A percentile compares a stretch with the other conserved stretches of the same genome.
These are phyloP conservation scores for Cylindrodendrum hubeiense DNA, from an alignment of 2,329 filamentous ascomycete genomes.

Conservation along the genomic window DNA sequence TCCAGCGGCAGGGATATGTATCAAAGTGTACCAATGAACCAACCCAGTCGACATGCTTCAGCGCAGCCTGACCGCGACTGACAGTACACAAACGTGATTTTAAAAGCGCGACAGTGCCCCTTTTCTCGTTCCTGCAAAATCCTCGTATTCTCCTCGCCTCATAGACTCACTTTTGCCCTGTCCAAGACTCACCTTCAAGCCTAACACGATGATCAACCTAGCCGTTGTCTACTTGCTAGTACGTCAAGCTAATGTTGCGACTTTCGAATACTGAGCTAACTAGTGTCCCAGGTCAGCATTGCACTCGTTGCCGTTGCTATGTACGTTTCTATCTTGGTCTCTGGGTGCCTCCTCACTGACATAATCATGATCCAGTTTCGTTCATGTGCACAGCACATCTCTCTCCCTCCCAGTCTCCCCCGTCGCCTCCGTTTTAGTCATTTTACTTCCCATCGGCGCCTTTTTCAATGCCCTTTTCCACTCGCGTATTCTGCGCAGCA, in stretches of 20 bases:
- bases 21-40: background rate
- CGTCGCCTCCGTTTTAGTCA: slow-evolving; percentile 50
- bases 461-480: slow-evolving; percentile 53
- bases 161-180: background rate
- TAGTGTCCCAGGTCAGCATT: background rate
- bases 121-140: background rate
- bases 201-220: slow-evolving; percentile 42
- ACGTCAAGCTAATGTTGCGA: slow-evolving; percentile 4
- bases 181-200: background rate
- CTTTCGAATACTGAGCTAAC: background rate
- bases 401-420: slow-evolving; percentile 57
- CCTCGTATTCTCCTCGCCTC: background rate
- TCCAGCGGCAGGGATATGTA: background rate
- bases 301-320: slow-evolving; percentile 4
- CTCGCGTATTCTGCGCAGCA: slow-evolving; percentile 46
- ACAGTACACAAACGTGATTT: too few species aligned
- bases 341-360: background rate
- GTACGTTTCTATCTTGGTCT: background rate
- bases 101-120: too few species aligned
- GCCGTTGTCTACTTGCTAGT: slow-evolving; percentile 49
- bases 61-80: too few species aligned
- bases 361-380: slow-evolving; percentile 45
- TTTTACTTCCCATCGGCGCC: slow-evolving; percentile 56
- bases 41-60: too few species aligned
- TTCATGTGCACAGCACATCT: slow-evolving; percentile 52